Conservation (phyloP, 345 rosid genomes). For the Sonneratia caseolaris region DNA sequence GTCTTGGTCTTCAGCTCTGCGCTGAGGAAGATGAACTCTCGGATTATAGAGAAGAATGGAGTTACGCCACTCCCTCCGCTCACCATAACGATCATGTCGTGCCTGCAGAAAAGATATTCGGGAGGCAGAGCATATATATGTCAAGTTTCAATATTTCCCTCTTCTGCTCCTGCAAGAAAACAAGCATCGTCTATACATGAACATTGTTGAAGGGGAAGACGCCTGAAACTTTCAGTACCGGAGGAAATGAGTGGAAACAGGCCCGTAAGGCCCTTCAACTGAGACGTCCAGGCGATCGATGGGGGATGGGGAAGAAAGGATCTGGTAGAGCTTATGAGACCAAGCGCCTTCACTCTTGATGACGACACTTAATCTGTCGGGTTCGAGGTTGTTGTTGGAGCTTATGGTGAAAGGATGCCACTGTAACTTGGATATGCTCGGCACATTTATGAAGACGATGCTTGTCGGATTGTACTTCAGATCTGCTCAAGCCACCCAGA, state of each 20-base stretch:
- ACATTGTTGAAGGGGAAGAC: no score
- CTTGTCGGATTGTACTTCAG: conserved; percentile 62
- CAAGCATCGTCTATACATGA: no score
- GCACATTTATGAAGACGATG: conserved; percentile 60
- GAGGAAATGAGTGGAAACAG: conserved; percentile 56
- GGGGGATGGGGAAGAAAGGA: conserved; percentile 48
- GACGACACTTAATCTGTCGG: conserved; percentile 53
- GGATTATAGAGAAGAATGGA: conserved; percentile 58
- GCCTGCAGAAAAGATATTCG: conserved; percentile 23
- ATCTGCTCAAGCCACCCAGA: conserved; percentile 19
- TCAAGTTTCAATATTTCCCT: not conserved
- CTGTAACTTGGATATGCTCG: conserved; percentile 62
- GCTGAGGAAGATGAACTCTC: conserved; percentile 24
- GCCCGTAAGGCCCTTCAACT: conserved; percentile 93
- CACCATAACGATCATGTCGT: conserved; percentile 63
- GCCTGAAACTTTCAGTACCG: conserved; percentile 22
- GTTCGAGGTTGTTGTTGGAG: conserved; percentile 60
- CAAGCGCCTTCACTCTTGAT: conserved; percentile 71
- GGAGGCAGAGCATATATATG: not conserved
- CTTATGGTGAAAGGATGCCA: conserved; percentile 91
- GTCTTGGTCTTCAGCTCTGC: conserved; percentile 10
- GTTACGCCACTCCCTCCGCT: conserved; percentile 93
- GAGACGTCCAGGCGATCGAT: conserved; percentile 45
- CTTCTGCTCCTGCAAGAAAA: no score
- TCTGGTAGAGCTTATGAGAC: conserved; percentile 56